phyloP scores from a whole-genome alignment of 441 rosid species.

The Adansonia madagascariensis region DNA sequence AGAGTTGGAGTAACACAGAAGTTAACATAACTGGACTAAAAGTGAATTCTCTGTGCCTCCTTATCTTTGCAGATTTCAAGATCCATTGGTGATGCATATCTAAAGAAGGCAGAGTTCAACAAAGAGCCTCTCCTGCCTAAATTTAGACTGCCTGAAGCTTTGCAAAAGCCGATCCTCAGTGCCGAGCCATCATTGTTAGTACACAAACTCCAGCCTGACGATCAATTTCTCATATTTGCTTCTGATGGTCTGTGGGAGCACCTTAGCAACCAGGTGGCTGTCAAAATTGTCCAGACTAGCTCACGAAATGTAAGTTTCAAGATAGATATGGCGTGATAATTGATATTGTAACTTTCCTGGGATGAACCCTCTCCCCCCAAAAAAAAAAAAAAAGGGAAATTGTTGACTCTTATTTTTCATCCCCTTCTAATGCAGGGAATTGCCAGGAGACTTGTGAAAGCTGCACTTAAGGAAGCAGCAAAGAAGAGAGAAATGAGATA shows the following conservation, averaged over 20 bases:
- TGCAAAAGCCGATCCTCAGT: conserved; percentile 51
- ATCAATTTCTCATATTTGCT: conserved; percentile 61
- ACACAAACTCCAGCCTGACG: conserved; percentile 47
- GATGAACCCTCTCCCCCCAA: conserved; percentile 23
- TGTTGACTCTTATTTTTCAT: not conserved
- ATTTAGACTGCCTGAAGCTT: conserved; percentile 47
- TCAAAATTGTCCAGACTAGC: conserved; percentile 48
- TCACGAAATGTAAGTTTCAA: conserved; percentile 52
- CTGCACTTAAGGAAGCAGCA: conserved; percentile 61
- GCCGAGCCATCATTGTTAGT: conserved; percentile 55
- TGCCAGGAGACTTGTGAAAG: conserved; percentile 56
- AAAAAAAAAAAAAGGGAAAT: conserved; percentile 9
- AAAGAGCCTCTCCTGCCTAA: conserved; percentile 56
- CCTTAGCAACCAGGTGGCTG: conserved; percentile 58
- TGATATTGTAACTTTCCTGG: conserved; percentile 36
- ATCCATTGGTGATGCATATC: conserved; percentile 68
- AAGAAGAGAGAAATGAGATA: conserved; percentile 73
- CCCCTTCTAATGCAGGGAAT: conserved; percentile 43
- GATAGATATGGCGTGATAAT: conserved; percentile 24
- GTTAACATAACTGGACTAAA: conserved; percentile 4
- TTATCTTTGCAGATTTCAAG: conserved; percentile 50
- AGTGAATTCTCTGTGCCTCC: not conserved
- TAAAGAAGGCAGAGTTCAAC: conserved; percentile 65
- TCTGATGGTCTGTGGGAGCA: conserved; percentile 80
- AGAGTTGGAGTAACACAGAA: not conserved